Evolutionary conservation across 2,329 filamentous ascomycete genomes (phyloP).

Genomic region (Gnomoniopsis sp.): DNA sequence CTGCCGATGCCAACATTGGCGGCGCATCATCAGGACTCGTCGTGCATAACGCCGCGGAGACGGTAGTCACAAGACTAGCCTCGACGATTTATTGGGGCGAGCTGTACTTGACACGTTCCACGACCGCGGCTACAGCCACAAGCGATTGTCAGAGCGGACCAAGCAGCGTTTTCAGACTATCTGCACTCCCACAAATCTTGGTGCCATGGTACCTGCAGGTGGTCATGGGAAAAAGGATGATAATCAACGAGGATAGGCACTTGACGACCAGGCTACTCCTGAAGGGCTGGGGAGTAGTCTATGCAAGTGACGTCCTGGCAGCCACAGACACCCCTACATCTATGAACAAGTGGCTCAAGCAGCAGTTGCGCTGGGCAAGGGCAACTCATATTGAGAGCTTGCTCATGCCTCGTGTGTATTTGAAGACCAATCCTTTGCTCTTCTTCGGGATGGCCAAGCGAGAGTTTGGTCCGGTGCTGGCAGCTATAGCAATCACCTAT

Average conservation of each 20-base stretch:
- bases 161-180: constrained; percentile 31
- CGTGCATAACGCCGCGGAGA: constrained; percentile 31
- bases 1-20: constrained; percentile 28
- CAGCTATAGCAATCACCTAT: constrained; percentile 27
- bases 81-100: constrained; percentile 33
- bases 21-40: constrained; percentile 31
- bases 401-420: constrained; percentile 31
- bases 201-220: constrained; percentile 34
- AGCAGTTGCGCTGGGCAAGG: constrained; percentile 34
- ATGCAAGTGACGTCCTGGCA: constrained; percentile 29
- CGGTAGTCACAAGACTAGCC: constrained; percentile 27
- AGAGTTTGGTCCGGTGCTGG: constrained; percentile 28
- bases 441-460: constrained; percentile 32
- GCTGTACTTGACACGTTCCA: constrained; percentile 30
- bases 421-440: constrained; percentile 29
- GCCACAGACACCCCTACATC: constrained; percentile 33
- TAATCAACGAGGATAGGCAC: constrained; percentile 36
- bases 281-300: constrained; percentile 30
- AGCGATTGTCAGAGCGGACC: constrained; percentile 35
- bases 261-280: constrained; percentile 33
- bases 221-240: constrained; percentile 30
- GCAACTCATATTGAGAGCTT: constrained; percentile 34
- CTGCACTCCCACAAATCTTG: constrained; percentile 27
- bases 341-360: constrained; percentile 31
- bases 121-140: constrained; percentile 20